phyloP scores from a whole-genome alignment of 108 stramenopile species.

The Skeletonema tropicum region DNA sequence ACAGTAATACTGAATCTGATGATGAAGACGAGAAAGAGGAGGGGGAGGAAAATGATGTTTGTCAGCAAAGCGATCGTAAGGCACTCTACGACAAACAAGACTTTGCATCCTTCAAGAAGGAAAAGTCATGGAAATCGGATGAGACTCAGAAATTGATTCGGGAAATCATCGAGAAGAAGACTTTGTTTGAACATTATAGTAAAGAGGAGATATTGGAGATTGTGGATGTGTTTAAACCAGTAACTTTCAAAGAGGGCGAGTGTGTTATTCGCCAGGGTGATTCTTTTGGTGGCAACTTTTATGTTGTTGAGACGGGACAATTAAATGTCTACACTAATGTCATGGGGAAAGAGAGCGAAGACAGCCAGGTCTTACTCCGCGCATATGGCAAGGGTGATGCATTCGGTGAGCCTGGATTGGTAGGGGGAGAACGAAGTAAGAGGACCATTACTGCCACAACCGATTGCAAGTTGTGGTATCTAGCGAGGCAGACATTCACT shows the following conservation, averaged over 20 bases:
- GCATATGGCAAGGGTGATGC: constrained; percentile 32
- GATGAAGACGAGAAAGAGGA: constrained; percentile 26
- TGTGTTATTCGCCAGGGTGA: constrained; percentile 77
- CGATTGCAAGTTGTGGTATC: constrained; percentile 42
- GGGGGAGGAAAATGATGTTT: neutral
- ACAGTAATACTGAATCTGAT: neutral
- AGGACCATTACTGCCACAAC: constrained; percentile 57
- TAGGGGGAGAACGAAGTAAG: constrained; percentile 70
- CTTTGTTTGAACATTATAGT: constrained; percentile 62
- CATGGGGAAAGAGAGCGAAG: constrained; percentile 12
- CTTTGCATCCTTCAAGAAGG: constrained; percentile 20
- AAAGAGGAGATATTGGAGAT: constrained; percentile 66
- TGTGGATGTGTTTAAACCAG: constrained; percentile 74
- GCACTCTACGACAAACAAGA: constrained; percentile 49
- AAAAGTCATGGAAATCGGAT: constrained; percentile 27
- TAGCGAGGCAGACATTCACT: constrained; percentile 36
- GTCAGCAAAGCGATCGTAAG: constrained; percentile 7
- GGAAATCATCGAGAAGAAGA: constrained; percentile 63
- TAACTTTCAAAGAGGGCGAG: constrained; percentile 34
- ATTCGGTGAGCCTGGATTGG: constrained; percentile 83
- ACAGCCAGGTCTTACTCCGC: constrained; percentile 44
- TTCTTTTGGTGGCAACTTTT: constrained; percentile 73
- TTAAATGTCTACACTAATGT: constrained; percentile 46
- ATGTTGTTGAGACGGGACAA: constrained; percentile 63
- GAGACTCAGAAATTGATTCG: constrained; percentile 54